Evolutionary conservation across 148 eudicot species (phyloP).

Genomic region (Spergularia marina): DNA sequence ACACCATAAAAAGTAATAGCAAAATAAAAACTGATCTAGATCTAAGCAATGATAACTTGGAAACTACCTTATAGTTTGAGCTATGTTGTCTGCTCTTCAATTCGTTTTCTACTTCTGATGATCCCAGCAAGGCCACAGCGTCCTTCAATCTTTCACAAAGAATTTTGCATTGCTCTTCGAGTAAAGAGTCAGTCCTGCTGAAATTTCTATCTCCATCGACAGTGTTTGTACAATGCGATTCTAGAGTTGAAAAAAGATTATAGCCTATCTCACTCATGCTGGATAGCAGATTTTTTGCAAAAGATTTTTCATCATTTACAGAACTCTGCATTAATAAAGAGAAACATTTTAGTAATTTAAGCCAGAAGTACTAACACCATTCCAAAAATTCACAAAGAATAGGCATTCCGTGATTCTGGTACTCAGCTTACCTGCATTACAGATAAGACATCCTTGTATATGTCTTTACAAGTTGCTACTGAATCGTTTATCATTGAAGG

Average conservation of each 20-base stretch:
- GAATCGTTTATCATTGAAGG: slow-evolving; percentile 57
- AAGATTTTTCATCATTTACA: slow-evolving; percentile 59
- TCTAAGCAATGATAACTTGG: slow-evolving; percentile 43
- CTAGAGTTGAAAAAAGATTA: slow-evolving; percentile 67
- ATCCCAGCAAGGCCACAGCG: slow-evolving; percentile 39
- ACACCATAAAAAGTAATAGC: slow-evolving; percentile 38
- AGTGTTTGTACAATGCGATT: slow-evolving; percentile 49
- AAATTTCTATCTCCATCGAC: slow-evolving; percentile 34
- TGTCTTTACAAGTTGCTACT: slow-evolving; percentile 55
- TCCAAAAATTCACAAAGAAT: neutral
- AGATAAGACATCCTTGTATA: slow-evolving; percentile 58
- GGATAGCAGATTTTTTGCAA: slow-evolving; percentile 53
- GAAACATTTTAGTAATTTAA: slow-evolving; percentile 5
- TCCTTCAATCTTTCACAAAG: slow-evolving; percentile 49
- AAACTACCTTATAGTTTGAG: slow-evolving; percentile 70
- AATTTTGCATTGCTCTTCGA: slow-evolving; percentile 50
- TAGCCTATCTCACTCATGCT: slow-evolving; percentile 61
- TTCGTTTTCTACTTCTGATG: slow-evolving; percentile 31
- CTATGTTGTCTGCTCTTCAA: slow-evolving; percentile 21
- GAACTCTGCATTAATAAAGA: slow-evolving; percentile 45
- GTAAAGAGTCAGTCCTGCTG: slow-evolving; percentile 31
- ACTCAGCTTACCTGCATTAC: slow-evolving; percentile 48
- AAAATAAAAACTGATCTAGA: slow-evolving; percentile 38
- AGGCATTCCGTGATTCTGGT: neutral
- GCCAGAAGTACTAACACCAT: neutral